These are phyloP conservation scores for Cucumis hystrix DNA, from an alignment of 306 rosid species.

Conservation along the genomic window DNA sequence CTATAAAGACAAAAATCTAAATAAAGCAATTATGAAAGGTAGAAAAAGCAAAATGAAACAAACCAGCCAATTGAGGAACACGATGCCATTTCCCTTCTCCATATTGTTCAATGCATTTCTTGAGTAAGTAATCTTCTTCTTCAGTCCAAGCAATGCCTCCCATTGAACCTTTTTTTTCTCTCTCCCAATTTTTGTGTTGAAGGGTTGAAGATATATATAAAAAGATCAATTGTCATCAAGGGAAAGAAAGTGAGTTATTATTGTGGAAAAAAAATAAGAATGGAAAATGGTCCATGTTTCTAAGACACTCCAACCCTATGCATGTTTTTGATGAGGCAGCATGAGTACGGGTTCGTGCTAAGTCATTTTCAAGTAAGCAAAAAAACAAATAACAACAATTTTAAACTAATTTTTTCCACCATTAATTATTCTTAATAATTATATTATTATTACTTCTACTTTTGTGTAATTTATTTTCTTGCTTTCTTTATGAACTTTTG, in stretches of 20 bases:
- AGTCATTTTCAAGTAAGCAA: conserved; percentile 1
- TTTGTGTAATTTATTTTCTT: neutral
- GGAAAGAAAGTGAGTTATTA: neutral
- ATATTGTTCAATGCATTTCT: conserved; percentile 46
- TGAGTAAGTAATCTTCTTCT: conserved; percentile 50
- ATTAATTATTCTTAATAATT: neutral
- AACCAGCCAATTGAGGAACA: conserved; percentile 55
- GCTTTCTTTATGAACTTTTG: neutral
- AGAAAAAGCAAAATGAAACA: neutral
- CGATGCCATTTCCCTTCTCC: conserved; percentile 75
- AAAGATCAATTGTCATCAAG: neutral
- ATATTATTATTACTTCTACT: neutral
- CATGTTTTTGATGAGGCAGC: conserved; percentile 17
- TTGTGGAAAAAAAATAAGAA: neutral
- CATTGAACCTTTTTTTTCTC: conserved; percentile 13
- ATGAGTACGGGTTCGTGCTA: conserved; percentile 10
- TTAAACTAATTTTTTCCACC: neutral
- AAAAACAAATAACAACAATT: neutral
- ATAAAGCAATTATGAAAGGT: neutral
- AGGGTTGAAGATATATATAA: neutral
- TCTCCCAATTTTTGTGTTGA: neutral
- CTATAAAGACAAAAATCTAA: neutral
- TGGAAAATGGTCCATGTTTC: conserved; percentile 40
- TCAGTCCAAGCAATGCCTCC: conserved; percentile 67
- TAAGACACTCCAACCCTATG: conserved; percentile 4